Conservation (phyloP, 2,329 filamentous ascomycete species). For the Coniochaeta sp. region DNA sequence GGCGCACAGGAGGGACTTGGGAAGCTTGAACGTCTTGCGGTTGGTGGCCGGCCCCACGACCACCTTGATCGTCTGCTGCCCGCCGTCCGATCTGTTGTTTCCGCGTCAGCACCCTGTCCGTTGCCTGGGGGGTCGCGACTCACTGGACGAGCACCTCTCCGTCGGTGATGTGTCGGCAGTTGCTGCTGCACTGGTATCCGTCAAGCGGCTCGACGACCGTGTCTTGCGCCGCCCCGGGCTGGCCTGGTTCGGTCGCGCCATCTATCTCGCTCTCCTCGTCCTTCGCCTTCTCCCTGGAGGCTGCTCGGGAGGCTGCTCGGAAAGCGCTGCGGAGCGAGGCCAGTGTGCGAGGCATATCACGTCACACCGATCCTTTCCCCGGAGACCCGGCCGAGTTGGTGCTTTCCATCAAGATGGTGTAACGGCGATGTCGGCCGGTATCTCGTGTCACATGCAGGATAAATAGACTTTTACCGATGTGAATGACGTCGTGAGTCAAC, state of each 20-base stretch:
- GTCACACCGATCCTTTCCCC: background rate
- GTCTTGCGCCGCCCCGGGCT: background rate
- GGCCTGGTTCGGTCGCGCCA: background rate
- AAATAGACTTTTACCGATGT: too few species aligned
- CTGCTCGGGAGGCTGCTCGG: too few species aligned
- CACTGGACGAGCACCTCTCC: background rate
- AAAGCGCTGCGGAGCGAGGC: background rate
- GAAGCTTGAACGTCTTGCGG: constrained; percentile 5
- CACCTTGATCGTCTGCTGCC: background rate
- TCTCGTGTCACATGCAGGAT: background rate
- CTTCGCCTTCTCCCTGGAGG: background rate
- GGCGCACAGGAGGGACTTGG: constrained; percentile 7
- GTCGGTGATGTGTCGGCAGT: background rate
- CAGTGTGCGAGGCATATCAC: background rate
- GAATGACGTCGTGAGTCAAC: background rate
- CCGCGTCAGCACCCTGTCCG: background rate
- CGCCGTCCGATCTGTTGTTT: background rate
- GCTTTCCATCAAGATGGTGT: background rate
- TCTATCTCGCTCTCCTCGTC: background rate
- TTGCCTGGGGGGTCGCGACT: background rate
- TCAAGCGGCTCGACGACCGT: background rate
- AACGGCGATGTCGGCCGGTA: background rate
- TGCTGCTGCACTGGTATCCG: background rate
- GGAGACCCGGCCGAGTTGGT: background rate
- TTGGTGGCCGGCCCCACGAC: background rate